Conservation (phyloP, 208 protist genomes). For the Trypanosoma brucei region DNA sequence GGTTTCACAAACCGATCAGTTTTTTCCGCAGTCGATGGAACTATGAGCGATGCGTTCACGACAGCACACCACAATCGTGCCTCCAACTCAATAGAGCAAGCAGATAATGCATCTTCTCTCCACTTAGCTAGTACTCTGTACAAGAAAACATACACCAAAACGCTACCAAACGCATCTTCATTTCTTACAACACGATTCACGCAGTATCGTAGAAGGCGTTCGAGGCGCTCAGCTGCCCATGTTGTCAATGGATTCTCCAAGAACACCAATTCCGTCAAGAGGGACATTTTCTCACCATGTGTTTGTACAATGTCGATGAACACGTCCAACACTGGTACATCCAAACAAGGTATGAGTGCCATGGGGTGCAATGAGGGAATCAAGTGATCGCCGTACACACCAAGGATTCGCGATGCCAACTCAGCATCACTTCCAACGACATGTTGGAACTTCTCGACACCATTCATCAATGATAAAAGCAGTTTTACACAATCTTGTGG, state of each 20-base stretch:
- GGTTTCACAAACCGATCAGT: constrained; percentile 16
- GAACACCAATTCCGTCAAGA: constrained; percentile 22
- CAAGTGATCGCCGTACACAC: constrained; percentile 45
- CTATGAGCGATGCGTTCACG: constrained; percentile 7
- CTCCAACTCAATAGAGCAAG: constrained; percentile 14
- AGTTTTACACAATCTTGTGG: constrained; percentile 41
- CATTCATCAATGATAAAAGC: constrained; percentile 52
- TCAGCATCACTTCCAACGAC: constrained; percentile 44
- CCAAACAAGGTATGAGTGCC: constrained; percentile 44
- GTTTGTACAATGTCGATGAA: constrained; percentile 56
- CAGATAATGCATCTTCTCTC: background rate
- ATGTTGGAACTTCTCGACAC: constrained; percentile 39
- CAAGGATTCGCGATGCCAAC: constrained; percentile 41
- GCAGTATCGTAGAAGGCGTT: constrained; percentile 11
- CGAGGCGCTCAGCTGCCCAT: constrained; percentile 14
- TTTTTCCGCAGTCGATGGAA: constrained; percentile 1
- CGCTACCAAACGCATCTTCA: constrained; percentile 28
- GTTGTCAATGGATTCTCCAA: constrained; percentile 12
- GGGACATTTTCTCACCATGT: constrained; percentile 19
- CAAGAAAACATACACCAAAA: constrained; percentile 27
- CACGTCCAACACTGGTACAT: constrained; percentile 41
- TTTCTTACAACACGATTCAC: constrained; percentile 11
- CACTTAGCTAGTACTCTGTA: constrained; percentile 9
- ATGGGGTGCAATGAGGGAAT: constrained; percentile 40
- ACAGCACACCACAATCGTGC: constrained; percentile 8